Evolutionary conservation across 495 filamentous ascomycete species (phyloP).

Genomic region (Trichoderma erinaceum): DNA sequence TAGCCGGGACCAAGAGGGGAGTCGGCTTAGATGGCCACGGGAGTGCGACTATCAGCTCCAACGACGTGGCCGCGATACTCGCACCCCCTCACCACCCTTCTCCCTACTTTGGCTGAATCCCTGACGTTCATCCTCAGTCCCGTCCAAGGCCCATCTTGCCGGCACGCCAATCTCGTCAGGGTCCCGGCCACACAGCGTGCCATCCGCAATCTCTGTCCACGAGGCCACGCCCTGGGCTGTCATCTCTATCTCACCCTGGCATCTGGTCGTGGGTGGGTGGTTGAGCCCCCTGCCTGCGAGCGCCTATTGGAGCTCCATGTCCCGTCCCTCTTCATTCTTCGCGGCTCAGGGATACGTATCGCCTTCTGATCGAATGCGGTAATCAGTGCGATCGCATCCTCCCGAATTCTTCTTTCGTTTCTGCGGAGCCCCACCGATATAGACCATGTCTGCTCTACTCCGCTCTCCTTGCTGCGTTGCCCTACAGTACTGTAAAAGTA

Average conservation of each 20-base stretch:
- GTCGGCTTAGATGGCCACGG: background rate
- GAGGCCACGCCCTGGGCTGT: slow-evolving; percentile 6
- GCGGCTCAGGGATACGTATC: slow-evolving; percentile 9
- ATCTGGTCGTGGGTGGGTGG: background rate
- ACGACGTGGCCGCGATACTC: background rate
- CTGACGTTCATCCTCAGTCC: slow-evolving; percentile 14
- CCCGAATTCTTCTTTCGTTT: background rate
- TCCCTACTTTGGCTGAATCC: background rate
- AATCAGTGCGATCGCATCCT: slow-evolving; percentile 11
- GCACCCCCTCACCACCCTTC: background rate
- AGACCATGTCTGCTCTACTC: background rate
- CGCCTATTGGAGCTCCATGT: background rate
- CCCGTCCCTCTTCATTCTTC: background rate
- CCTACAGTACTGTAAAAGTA: too few relatives aligned
- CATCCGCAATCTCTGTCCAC: slow-evolving; percentile 14
- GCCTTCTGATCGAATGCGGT: slow-evolving; percentile 9
- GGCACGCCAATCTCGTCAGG: slow-evolving; percentile 12
- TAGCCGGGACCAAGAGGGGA: background rate
- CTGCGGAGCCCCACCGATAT: background rate
- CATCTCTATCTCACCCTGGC: slow-evolving; percentile 1
- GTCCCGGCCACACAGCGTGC: slow-evolving; percentile 12
- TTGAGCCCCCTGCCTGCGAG: background rate
- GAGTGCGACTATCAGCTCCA: background rate
- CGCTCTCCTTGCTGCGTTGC: too few relatives aligned
- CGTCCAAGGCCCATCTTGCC: slow-evolving; percentile 11